phyloP scores from a whole-genome alignment of 768 basidiomycete genomes.

The Calocybe indica region DNA sequence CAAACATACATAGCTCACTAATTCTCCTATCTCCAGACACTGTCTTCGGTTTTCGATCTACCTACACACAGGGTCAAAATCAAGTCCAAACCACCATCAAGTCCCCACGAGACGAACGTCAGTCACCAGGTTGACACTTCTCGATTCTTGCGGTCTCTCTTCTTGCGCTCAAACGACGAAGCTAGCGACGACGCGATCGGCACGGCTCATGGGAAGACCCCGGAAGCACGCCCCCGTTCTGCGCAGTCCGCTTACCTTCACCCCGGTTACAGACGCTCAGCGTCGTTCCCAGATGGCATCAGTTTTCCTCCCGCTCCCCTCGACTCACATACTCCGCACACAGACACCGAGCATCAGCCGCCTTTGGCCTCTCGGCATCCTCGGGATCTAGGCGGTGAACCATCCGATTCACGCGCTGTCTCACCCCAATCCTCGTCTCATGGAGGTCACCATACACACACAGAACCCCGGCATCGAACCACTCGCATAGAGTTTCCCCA shows the following conservation, averaged over 20 bases:
- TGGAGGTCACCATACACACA: conserved; percentile 24
- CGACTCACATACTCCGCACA: conserved; percentile 1
- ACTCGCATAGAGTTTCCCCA: conserved; percentile 35
- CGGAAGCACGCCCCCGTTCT: too few species aligned
- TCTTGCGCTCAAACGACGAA: conserved; percentile 13
- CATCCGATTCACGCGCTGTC: conserved; percentile 6
- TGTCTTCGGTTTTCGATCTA: conserved; percentile 55
- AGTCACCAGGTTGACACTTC: too few species aligned
- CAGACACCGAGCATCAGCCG: conserved; percentile 4
- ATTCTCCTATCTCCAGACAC: conserved; percentile 32
- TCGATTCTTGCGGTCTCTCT: conserved; percentile 22
- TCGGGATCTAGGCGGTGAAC: conserved; percentile 5
- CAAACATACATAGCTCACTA: too few species aligned
- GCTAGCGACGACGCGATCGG: background rate
- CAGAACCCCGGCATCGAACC: conserved; percentile 15
- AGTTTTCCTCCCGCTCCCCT: conserved; percentile 4
- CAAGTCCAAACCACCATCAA: conserved; percentile 18
- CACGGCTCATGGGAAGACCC: too few species aligned
- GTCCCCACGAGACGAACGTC: conserved; percentile 9
- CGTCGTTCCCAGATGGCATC: conserved; percentile 29
- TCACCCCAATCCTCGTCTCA: conserved; percentile 18
- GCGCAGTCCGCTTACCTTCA: background rate
- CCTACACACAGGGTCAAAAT: conserved; percentile 53
- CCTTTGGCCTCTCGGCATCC: background rate
- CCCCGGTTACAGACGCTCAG: conserved; percentile 22